Evolutionary conservation across 2,329 filamentous ascomycete species (phyloP).

Genomic region (Colletotrichum orchidophilum): DNA sequence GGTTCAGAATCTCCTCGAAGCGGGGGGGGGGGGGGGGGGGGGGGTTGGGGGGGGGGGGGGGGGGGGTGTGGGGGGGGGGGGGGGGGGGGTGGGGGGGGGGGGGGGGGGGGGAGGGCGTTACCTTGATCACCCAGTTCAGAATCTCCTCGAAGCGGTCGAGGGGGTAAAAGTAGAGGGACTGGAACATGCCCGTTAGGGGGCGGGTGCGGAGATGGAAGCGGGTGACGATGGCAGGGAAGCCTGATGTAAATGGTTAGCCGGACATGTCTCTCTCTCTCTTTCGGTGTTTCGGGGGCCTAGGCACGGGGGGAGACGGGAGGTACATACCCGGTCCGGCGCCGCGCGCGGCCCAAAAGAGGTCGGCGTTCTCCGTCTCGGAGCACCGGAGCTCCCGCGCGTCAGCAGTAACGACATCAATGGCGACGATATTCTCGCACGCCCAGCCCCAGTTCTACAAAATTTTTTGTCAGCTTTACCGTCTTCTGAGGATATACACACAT

Average conservation of each 20-base stretch:
- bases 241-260: slow-evolving; percentile 36
- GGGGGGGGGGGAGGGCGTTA: slow-evolving; percentile 36
- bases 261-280: not conserved
- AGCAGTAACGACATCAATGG: slow-evolving; percentile 56
- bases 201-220: slow-evolving; percentile 57
- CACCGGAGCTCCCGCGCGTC: slow-evolving; percentile 55
- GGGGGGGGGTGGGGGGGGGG: slow-evolving; percentile 11
- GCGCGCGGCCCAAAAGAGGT: slow-evolving; percentile 66
- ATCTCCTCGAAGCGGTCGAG: slow-evolving; percentile 54
- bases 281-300: not conserved
- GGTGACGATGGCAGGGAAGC: slow-evolving; percentile 63
- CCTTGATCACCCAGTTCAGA: slow-evolving; percentile 57
- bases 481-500: too few species aligned
- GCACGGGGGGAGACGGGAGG: not conserved
- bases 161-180: slow-evolving; percentile 56
- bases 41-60: slow-evolving; percentile 4
- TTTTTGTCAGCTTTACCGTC: not conserved
- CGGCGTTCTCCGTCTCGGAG: slow-evolving; percentile 53
- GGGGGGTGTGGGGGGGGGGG: slow-evolving; percentile 14
- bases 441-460: slow-evolving; percentile 64
- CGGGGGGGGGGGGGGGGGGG: slow-evolving; percentile 45
- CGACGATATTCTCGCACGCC: slow-evolving; percentile 62
- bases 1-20: slow-evolving; percentile 56
- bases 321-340: slow-evolving; percentile 58
- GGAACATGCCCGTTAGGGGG: slow-evolving; percentile 43